phyloP scores from a whole-genome alignment of 495 filamentous ascomycete genomes.

The Aspergillus olivimuriae region DNA sequence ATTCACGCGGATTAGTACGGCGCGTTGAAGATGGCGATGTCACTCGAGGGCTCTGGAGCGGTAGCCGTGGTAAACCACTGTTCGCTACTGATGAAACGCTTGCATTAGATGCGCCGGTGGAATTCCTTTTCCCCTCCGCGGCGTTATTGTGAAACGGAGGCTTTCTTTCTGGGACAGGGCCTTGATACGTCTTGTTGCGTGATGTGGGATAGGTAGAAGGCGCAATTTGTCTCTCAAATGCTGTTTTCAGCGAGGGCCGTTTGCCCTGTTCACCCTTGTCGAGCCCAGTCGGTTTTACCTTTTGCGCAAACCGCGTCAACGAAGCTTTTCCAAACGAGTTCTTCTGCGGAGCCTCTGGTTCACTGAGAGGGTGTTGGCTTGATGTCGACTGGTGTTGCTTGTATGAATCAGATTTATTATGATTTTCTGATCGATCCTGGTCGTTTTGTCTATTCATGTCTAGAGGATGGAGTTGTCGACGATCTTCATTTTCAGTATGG shows the following conservation, averaged over 20 bases:
- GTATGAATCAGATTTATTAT: too few relatives aligned
- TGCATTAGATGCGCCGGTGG: background rate
- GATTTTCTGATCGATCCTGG: too few relatives aligned
- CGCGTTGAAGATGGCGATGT: slow-evolving; percentile 18
- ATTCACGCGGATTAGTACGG: slow-evolving; percentile 16
- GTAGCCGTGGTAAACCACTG: slow-evolving; percentile 34
- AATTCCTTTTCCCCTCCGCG: slow-evolving; percentile 11
- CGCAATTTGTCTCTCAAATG: too few relatives aligned
- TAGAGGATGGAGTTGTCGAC: background rate
- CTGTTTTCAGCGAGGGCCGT: slow-evolving; percentile 14
- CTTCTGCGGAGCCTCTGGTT: slow-evolving; percentile 10
- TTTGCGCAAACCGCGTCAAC: slow-evolving; percentile 31
- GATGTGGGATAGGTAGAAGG: too few relatives aligned
- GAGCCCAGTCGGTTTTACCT: slow-evolving; percentile 19
- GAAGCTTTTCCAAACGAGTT: slow-evolving; percentile 20
- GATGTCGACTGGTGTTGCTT: background rate
- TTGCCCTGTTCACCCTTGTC: slow-evolving; percentile 26
- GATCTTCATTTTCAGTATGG: too few relatives aligned
- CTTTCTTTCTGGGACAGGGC: slow-evolving; percentile 17
- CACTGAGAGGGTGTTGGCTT: slow-evolving; percentile 7
- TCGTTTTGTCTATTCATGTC: background rate
- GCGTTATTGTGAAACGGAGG: slow-evolving; percentile 12
- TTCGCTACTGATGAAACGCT: slow-evolving; percentile 22
- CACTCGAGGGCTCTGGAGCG: slow-evolving; percentile 22
- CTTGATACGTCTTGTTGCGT: slow-evolving; percentile 13